Base-by-base conservation (phyloP, 2,329 filamentous ascomycete species). In the Neonectria hederae region DNA sequence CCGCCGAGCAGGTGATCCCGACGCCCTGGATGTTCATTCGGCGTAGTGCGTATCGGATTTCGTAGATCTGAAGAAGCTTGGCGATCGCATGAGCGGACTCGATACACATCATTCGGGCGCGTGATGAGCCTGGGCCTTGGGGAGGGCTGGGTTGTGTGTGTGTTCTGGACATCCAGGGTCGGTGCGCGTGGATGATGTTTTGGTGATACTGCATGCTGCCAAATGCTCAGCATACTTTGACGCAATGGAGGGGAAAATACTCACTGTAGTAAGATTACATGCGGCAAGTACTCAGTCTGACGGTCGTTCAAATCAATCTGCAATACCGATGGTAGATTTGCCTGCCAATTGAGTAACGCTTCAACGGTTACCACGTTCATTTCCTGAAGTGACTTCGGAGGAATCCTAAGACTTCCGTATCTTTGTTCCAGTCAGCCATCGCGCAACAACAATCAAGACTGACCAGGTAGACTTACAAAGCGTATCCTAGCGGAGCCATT, bases 191-290 rank as follows among this genome's bases (percentile, higher is more conserved):
- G 26, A 75, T 74, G 11, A 69, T 66, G 32, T 67, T 73, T 45
- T 73, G 71, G 51, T 73, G 66, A 28, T 73, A 75, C 63, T 74
- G 72, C 73, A 75, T 75, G 46, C 73, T 75, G 21, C 2, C 5
- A 6, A 1, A 38, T 5, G 21, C 17, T 57, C 2, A 54, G 45
- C 8, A 5, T 2, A 3, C 19, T 13, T 9, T 26, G 28, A 2
- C 2, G 3, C 9, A 19, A 32, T 6, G n/a, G n/a, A 30, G 11
- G 10, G 22, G 8, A 24, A 2, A 10, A 30, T 26, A 52, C 68
- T 24, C 19, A 72, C 72, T 74, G 72, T 11, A 74, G 48, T 10
- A 72, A 35, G 22, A 74, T 54, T n/a, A 72, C 69, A 17, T 73
- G 70, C 8, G 72, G 72, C 11, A 74, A 65, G n/a, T 67, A 65